Evolutionary conservation across 2,329 filamentous ascomycete genomes (phyloP).

Genomic region (Colletotrichum camelliae): DNA sequence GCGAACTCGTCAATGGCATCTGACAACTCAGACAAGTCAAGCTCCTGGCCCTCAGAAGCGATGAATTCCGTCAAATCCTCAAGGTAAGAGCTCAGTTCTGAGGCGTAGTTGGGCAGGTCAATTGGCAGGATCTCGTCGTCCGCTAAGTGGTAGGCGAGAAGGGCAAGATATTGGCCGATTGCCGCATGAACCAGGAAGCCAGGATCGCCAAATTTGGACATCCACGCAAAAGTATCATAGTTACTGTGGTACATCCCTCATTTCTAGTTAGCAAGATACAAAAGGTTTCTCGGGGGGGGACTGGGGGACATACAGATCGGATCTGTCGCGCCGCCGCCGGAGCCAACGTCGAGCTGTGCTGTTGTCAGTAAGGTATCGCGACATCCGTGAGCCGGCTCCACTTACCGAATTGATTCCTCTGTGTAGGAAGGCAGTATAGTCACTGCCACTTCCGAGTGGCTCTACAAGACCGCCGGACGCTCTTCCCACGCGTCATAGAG

Average conservation of each 20-base stretch:
- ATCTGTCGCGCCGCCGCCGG: conserved; percentile 41
- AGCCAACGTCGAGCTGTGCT: conserved; percentile 63
- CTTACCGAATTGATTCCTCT: conserved; percentile 45
- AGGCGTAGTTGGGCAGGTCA: conserved; percentile 45
- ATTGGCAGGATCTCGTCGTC: conserved; percentile 43
- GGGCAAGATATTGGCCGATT: conserved; percentile 52
- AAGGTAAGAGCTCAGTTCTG: conserved; percentile 43
- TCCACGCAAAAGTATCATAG: conserved; percentile 86
- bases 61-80: conserved; percentile 39
- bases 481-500: conserved; percentile 48
- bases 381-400: conserved; percentile 31
- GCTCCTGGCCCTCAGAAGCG: conserved; percentile 32
- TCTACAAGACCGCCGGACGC: conserved; percentile 41
- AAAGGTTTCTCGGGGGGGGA: no score
- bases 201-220: conserved; percentile 77
- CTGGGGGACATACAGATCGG: no score
- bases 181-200: conserved; percentile 65
- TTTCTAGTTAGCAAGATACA: no score
- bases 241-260: conserved; percentile 59
- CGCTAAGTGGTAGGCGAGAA: conserved; percentile 44
- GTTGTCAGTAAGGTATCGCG: conserved; percentile 15
- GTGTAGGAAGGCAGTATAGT: conserved; percentile 73
- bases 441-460: conserved; percentile 69
- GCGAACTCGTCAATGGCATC: conserved; percentile 43
- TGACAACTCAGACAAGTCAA: conserved; percentile 43